Evolutionary conservation across 495 filamentous ascomycete species (phyloP).

Genomic region (Annulohypoxylon maeteangense): DNA sequence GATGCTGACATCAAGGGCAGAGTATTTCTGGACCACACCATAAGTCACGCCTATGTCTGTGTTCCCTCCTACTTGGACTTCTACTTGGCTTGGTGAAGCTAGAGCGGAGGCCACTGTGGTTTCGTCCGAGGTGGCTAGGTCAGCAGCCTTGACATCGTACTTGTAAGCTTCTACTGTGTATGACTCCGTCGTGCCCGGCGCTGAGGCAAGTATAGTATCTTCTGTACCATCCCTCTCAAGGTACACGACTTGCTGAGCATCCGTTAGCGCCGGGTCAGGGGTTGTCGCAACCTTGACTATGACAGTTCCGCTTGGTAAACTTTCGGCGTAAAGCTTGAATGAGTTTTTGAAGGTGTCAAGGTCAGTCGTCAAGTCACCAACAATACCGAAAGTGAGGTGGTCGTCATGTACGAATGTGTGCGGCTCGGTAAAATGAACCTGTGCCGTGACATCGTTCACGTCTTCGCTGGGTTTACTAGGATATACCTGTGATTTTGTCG

Average conservation of each 20-base stretch:
- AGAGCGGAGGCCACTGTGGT: neutral
- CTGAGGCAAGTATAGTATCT: neutral
- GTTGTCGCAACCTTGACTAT: neutral
- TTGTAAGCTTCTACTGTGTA: neutral
- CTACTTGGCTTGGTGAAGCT: neutral
- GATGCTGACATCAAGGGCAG: slow-evolving; percentile 17
- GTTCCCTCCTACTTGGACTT: neutral
- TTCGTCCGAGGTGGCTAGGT: neutral
- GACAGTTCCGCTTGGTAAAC: slow-evolving; percentile 18
- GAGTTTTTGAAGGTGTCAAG: neutral
- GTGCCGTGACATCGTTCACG: neutral
- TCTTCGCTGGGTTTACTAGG: neutral
- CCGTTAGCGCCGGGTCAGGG: slow-evolving; percentile 1
- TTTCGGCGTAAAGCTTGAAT: slow-evolving; percentile 13
- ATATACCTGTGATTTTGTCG: neutral
- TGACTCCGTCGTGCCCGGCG: neutral
- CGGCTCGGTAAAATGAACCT: neutral
- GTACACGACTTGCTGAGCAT: neutral
- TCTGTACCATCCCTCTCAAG: neutral
- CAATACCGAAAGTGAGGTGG: neutral
- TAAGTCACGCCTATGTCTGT: neutral
- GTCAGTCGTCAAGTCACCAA: neutral
- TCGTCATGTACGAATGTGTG: neutral
- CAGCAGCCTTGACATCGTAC: neutral
- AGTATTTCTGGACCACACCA: neutral